Percentiles rank a stretch among this genome's conserved stretches.
phyloP scores from a whole-genome alignment of 345 rosid genomes.

The Linum usitatissimum region DNA sequence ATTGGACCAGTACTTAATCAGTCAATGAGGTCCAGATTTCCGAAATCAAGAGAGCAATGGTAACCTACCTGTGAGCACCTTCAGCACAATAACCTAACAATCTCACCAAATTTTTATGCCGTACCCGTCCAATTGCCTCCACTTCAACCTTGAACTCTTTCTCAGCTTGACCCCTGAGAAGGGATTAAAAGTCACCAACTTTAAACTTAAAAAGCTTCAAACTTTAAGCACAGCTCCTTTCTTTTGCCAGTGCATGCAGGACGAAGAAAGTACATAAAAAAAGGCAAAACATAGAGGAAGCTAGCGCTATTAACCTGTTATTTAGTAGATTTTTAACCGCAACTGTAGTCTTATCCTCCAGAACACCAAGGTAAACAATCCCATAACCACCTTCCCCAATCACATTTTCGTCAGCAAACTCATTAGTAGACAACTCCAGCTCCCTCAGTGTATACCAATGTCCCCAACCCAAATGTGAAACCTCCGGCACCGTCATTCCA shows the following conservation, averaged over 20 bases:
- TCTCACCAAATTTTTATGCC: constrained; percentile 86
- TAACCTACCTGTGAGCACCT: constrained; percentile 77
- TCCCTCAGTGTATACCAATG: constrained; percentile 40
- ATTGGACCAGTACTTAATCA: constrained; percentile 1
- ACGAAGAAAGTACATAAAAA: background rate
- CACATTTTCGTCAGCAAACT: constrained; percentile 64
- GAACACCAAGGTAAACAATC: constrained; percentile 71
- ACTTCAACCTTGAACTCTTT: constrained; percentile 90
- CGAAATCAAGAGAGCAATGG: background rate
- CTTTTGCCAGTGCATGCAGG: constrained; percentile 1
- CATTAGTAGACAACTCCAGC: constrained; percentile 66
- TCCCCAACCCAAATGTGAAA: constrained; percentile 51
- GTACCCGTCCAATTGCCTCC: constrained; percentile 84
- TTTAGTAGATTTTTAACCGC: constrained; percentile 91
- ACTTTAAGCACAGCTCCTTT: background rate
- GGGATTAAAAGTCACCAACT: constrained; percentile 4
- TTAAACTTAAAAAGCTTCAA: too few species aligned
- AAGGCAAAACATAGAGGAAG: background rate
- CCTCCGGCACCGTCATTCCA: constrained; percentile 54
- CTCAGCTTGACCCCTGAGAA: constrained; percentile 84
- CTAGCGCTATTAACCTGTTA: constrained; percentile 38
- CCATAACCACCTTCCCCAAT: constrained; percentile 96
- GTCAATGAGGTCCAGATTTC: background rate
- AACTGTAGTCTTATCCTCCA: constrained; percentile 51
- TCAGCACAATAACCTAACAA: constrained; percentile 91